A percentile compares a stretch with the other conserved stretches of the same genome.
Conservation (phyloP, 2,329 filamentous ascomycete species). For the Fusarium sp. region DNA sequence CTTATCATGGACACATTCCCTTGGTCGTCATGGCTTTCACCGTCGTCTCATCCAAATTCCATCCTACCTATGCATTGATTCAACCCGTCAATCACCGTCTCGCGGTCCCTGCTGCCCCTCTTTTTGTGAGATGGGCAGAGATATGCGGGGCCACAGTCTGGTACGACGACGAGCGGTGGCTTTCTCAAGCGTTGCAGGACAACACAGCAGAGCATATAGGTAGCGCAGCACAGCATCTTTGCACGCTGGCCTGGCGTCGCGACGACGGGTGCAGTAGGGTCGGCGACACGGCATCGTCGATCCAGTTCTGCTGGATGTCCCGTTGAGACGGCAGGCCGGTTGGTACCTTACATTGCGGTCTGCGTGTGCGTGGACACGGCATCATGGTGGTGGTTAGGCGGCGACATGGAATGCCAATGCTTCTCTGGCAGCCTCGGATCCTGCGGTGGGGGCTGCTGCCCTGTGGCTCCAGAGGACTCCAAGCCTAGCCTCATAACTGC, state of each 20-base stretch:
- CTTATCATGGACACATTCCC: constrained; percentile 19
- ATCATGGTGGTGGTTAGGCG: constrained; percentile 8
- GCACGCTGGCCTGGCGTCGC: constrained; percentile 23
- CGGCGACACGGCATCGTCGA: constrained; percentile 33
- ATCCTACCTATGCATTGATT: constrained; percentile 28
- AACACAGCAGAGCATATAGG: constrained; percentile 31
- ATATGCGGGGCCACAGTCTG: constrained; percentile 34
- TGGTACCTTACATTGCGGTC: constrained; percentile 41
- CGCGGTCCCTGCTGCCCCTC: constrained; percentile 31
- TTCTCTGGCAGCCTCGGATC: constrained; percentile 18
- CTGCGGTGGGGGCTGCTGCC: constrained; percentile 6
- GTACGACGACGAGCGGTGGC: constrained; percentile 31
- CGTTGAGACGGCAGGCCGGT: constrained; percentile 19
- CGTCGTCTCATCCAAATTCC: constrained; percentile 35
- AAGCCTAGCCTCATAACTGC: background rate
- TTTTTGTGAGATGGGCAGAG: constrained; percentile 32
- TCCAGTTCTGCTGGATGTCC: constrained; percentile 21
- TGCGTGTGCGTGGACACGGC: constrained; percentile 27
- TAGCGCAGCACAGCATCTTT: constrained; percentile 24
- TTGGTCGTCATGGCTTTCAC: constrained; percentile 15
- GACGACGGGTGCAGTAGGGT: constrained; percentile 26
- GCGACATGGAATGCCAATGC: constrained; percentile 21
- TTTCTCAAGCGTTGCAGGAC: constrained; percentile 32
- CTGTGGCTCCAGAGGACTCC: constrained; percentile 5
- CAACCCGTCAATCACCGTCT: constrained; percentile 29